These are phyloP conservation scores for Arabis alpina DNA, from an alignment of 345 rosid species.

Conservation along the genomic window DNA sequence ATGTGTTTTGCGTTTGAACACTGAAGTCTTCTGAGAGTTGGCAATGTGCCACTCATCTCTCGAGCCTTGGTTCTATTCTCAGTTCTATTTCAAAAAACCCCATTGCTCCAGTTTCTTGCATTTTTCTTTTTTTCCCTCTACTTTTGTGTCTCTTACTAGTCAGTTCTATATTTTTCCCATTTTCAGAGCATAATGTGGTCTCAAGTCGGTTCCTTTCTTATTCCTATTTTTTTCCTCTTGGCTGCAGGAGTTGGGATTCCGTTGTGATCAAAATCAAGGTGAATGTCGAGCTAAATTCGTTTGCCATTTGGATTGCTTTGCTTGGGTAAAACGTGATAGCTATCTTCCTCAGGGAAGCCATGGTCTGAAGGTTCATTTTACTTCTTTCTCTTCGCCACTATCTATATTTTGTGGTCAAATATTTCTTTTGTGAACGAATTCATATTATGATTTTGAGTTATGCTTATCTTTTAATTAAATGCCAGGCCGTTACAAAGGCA, in stretches of 20 bases:
- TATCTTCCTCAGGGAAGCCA: conserved; percentile 99
- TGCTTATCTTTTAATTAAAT: conserved; percentile 34
- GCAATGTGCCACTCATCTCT: too few relatives aligned
- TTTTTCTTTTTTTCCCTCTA: too few relatives aligned
- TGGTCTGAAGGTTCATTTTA: conserved; percentile 76
- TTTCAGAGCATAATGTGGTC: conserved; percentile 19
- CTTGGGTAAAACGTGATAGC: conserved; percentile 99
- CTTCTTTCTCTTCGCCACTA: conserved; percentile 20
- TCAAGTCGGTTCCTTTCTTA: neutral
- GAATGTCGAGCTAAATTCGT: conserved; percentile 93
- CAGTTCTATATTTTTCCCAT: neutral
- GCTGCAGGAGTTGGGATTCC: conserved; percentile 87
- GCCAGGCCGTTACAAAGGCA: conserved; percentile 94
- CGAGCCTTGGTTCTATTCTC: too few relatives aligned
- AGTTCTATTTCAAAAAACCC: too few relatives aligned
- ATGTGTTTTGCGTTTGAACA: conserved; percentile 22
- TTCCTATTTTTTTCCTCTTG: conserved; percentile 28
- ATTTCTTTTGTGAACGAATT: conserved; percentile 10
- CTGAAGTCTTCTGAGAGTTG: conserved; percentile 1
- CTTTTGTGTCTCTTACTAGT: too few relatives aligned
- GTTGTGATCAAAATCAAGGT: conserved; percentile 86
- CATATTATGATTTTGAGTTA: conserved; percentile 17
- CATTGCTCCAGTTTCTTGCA: too few relatives aligned
- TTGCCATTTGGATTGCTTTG: conserved; percentile 98
- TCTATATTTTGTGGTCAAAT: conserved; percentile 25